Percentiles rank a stretch among this genome's conserved stretches.
Conservation (phyloP, 768 basidiomycete genomes). For the Sistotremastrum niveocremeum region DNA sequence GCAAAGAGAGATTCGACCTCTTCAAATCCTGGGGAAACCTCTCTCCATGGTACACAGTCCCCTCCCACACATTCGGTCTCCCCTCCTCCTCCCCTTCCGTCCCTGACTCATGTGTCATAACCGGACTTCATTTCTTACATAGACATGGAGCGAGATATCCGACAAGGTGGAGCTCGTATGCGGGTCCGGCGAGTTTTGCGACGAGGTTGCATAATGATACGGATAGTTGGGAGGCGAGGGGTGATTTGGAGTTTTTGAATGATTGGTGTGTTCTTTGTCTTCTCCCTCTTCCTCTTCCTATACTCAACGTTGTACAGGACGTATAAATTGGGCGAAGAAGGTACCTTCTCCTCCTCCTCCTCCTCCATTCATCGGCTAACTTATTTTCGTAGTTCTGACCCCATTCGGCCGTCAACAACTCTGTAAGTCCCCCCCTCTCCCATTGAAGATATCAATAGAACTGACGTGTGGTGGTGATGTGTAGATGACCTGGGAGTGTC, state of each 20-base stretch:
- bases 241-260: no score
- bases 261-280: no score
- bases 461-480: no score
- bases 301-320: not conserved
- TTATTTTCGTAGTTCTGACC: slow-evolving; percentile 17
- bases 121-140: slow-evolving; percentile 29
- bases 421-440: slow-evolving; percentile 1
- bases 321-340: no score
- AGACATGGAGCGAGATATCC: slow-evolving; percentile 34
- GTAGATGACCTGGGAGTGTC: slow-evolving; percentile 29
- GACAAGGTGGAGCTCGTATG: slow-evolving; percentile 4
- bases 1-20: slow-evolving; percentile 25
- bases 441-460: not conserved
- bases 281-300: not conserved
- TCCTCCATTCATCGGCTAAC: no score
- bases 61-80: slow-evolving; percentile 31
- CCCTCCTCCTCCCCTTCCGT: slow-evolving; percentile 30
- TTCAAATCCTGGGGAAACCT: slow-evolving; percentile 34
- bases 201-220: no score
- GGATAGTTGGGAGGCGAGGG: no score
- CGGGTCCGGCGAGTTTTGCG: no score
- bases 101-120: slow-evolving; percentile 32
- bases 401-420: slow-evolving; percentile 11
- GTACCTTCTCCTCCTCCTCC: no score
- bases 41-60: slow-evolving; percentile 36